Evolutionary conservation across 1,284 basidiomycete genomes (phyloP), one percentile per base, ranked within the genome.

Genomic region (Microbotryum saponariae): DNA sequence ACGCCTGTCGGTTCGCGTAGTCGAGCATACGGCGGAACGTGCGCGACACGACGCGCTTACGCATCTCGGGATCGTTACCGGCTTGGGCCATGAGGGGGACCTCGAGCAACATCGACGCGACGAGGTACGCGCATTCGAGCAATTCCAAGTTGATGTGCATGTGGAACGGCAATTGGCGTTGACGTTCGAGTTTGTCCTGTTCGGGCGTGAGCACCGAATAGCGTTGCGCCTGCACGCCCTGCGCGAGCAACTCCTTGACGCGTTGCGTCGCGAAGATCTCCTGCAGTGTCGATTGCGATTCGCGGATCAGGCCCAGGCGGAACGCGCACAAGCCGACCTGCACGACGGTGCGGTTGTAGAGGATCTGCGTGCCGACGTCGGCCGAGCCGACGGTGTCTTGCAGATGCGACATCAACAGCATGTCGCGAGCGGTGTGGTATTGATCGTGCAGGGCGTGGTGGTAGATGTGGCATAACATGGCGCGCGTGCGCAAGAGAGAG

Each of bases 81-180:
- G 94, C 90, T 73, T 89, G 91, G 1, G 96, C 96, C 47, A 98
- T 81, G 54, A 97, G 79, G 8, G 96, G 96, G 27, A 98, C 92
- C 78, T 98, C 96, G 57, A 97, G 87, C 49, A 99, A 82, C 96
- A 99, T 99, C 77, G 91, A 96, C 21, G 91, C 94, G 47, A 96
- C 91, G 50, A 99, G 81, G 82, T 97, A 99, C 9, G 91, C 93
- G 50, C 92, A 93, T 77, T 98, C 96, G 65, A 98, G 81, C 31
- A 99, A 80, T 77, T 98, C 96, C 18, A 96, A 90, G 79, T 98
- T 98, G 79, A 98, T 94, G 79, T 99, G 96, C 88, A 98, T 91
- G 78, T 99, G 96, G 87, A 98, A 99, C 42, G 96, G 96, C 27
- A 99, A 81, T 73, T 97, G 90, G 52, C 94, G 84, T 71, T 92